Percentiles rank a stretch among this genome's conserved stretches.
Conservation (phyloP, 208 protist species). For the Trypanosoma caninum region DNA sequence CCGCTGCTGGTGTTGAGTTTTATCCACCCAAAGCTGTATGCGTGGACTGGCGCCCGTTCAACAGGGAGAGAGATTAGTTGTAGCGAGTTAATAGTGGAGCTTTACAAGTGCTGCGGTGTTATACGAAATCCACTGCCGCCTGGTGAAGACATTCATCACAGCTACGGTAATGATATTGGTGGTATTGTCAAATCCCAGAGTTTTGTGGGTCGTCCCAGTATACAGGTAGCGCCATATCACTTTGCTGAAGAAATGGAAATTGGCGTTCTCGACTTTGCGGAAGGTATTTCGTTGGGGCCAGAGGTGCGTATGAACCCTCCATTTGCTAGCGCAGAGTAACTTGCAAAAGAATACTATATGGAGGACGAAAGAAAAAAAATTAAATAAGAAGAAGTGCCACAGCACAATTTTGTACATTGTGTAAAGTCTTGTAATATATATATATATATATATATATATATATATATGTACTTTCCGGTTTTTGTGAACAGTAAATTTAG, state of each 20-base stretch:
- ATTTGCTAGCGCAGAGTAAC: too few relatives aligned
- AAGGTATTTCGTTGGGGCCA: slow-evolving; percentile 32
- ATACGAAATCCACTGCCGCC: slow-evolving; percentile 37
- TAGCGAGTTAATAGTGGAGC: slow-evolving; percentile 61
- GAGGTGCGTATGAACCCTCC: slow-evolving; percentile 51
- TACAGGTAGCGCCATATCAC: slow-evolving; percentile 55
- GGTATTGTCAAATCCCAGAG: slow-evolving; percentile 32
- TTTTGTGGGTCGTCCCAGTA: slow-evolving; percentile 46
- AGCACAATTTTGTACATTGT: too few relatives aligned
- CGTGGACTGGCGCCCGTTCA: slow-evolving; percentile 23
- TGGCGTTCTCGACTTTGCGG: slow-evolving; percentile 47
- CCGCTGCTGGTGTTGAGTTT: slow-evolving; percentile 44
- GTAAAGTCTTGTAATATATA: too few relatives aligned
- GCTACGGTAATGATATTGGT: slow-evolving; percentile 32
- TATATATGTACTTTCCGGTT: too few relatives aligned
- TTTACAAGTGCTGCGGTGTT: slow-evolving; percentile 66
- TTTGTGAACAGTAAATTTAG: too few relatives aligned
- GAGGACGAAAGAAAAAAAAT: not conserved
- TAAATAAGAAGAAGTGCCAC: too few relatives aligned
- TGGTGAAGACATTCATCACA: too few relatives aligned
- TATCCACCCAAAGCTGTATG: slow-evolving; percentile 40
- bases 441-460: too few relatives aligned
- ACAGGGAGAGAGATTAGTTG: slow-evolving; percentile 42
- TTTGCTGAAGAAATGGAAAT: slow-evolving; percentile 50
- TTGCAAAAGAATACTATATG: not conserved